Evolutionary conservation across 805 yeast species (phyloP).

Genomic region (Isabelozyma pseudorhagii): DNA sequence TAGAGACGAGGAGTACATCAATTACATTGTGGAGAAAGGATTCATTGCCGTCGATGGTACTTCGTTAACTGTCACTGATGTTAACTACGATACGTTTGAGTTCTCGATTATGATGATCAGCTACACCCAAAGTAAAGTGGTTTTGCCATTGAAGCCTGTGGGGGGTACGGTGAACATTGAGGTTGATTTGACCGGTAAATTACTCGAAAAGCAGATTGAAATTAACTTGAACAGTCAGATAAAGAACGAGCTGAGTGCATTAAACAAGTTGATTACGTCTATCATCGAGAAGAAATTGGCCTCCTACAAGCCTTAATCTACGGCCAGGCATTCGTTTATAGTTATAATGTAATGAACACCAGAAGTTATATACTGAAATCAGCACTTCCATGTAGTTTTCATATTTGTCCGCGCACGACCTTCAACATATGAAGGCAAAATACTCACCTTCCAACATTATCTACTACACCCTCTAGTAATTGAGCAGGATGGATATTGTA

Average conservation of each 20-base stretch:
- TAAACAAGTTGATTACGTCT: conserved; percentile 44
- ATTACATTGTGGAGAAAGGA: conserved; percentile 91
- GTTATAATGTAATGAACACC: neutral
- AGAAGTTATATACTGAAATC: neutral
- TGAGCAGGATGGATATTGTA: conserved; percentile 74
- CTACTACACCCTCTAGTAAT: neutral
- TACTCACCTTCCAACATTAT: neutral
- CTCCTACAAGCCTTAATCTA: no score
- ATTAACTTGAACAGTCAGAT: conserved; percentile 54
- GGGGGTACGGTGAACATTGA: conserved; percentile 82
- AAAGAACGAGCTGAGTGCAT: conserved; percentile 43
- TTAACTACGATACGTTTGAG: conserved; percentile 51
- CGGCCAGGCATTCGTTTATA: neutral
- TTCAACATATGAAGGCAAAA: neutral
- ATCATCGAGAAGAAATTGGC: conserved; percentile 19
- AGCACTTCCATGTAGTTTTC: neutral
- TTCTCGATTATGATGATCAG: conserved; percentile 90
- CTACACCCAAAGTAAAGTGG: conserved; percentile 81
- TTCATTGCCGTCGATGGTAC: conserved; percentile 92
- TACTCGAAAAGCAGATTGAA: conserved; percentile 82
- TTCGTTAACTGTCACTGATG: conserved; percentile 81
- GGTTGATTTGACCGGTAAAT: conserved; percentile 91
- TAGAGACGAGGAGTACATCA: conserved; percentile 56
- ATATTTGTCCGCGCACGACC: neutral
- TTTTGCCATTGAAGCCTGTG: conserved; percentile 59